These are phyloP conservation scores for Scopulariopsis brevicaulis DNA, from an alignment of 2,329 filamentous ascomycete genomes.

Conservation along the genomic window DNA sequence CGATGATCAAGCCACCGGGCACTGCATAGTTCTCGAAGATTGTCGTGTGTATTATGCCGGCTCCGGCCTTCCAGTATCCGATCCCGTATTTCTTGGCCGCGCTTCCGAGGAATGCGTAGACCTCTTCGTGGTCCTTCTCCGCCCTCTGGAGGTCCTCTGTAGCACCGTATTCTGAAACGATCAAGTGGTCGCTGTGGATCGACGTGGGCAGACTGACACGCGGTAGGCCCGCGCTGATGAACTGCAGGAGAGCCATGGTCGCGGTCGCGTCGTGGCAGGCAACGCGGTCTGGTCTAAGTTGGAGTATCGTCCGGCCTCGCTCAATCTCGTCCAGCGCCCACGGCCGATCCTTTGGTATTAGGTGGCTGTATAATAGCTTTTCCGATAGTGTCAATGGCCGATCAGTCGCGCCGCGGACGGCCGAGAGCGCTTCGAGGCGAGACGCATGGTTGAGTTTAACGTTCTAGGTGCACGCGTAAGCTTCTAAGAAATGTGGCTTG, in stretches of 20 bases:
- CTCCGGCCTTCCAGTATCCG: conserved; percentile 98
- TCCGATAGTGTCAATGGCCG: not conserved
- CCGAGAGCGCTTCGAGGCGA: not conserved
- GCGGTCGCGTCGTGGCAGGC: conserved; percentile 99
- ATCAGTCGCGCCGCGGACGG: not conserved
- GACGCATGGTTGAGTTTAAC: not conserved
- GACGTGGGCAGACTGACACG: conserved; percentile 88
- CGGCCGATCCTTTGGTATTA: conserved; percentile 84
- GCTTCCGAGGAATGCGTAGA: conserved; percentile 91
- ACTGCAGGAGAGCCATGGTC: conserved; percentile 99
- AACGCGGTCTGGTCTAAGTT: conserved; percentile 92
- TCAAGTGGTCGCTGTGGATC: conserved; percentile 98
- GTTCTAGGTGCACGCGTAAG: not conserved
- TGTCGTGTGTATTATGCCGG: conserved; percentile 99
- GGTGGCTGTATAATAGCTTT: not conserved
- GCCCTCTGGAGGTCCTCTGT: conserved; percentile 88
- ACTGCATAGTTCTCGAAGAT: conserved; percentile 98
- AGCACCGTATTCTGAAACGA: conserved; percentile 91
- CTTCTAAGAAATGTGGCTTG: too few species aligned
- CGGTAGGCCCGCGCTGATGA: conserved; percentile 98
- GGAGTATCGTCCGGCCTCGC: conserved; percentile 91
- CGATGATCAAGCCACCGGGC: conserved; percentile 94
- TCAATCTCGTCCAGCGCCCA: conserved; percentile 61
- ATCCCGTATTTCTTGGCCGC: conserved; percentile 99
- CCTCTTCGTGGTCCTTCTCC: conserved; percentile 93